A percentile compares a stretch with the other conserved stretches of the same genome.
Conservation (phyloP, 805 yeast species). For the Yarrowia porcina region DNA sequence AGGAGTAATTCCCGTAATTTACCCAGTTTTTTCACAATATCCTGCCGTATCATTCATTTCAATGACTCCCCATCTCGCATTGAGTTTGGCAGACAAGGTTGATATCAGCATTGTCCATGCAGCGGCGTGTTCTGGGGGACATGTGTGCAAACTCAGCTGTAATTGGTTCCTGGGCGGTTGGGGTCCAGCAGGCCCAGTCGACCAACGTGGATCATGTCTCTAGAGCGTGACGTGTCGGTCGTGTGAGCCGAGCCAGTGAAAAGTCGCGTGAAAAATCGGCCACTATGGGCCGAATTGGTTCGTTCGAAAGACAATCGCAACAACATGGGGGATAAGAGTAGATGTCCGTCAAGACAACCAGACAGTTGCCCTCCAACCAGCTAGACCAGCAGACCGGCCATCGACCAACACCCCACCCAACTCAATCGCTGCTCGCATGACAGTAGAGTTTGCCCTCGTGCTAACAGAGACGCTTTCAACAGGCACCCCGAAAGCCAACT, state of each 20-base stretch:
- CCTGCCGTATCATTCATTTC: too few relatives aligned
- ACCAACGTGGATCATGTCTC: conserved; percentile 16
- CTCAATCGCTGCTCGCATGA: conserved; percentile 24
- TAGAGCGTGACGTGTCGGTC: conserved; percentile 25
- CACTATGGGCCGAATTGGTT: neutral
- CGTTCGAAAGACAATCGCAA: too few relatives aligned
- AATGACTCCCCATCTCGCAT: too few relatives aligned
- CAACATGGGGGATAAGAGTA: too few relatives aligned
- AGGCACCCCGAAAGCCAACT: neutral
- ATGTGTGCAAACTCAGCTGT: conserved; percentile 15
- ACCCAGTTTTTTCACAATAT: too few relatives aligned
- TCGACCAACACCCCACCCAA: conserved; percentile 22
- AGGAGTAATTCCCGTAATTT: too few relatives aligned
- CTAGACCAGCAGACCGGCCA: too few relatives aligned
- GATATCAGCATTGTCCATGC: conserved; percentile 24
- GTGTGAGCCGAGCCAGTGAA: conserved; percentile 11
- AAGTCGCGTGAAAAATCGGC: neutral
- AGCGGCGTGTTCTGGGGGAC: conserved; percentile 5
- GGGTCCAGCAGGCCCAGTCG: neutral
- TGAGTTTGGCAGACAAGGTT: neutral
- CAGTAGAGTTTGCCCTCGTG: conserved; percentile 25
- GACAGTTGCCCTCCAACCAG: too few relatives aligned
- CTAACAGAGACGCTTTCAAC: conserved; percentile 11
- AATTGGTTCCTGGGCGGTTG: conserved; percentile 23
- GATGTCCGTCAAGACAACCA: too few relatives aligned